Percentiles rank a stretch among this genome's conserved stretches.
phyloP scores from a whole-genome alignment of 2,329 filamentous ascomycete species.

The Fusarium decemcellulare region DNA sequence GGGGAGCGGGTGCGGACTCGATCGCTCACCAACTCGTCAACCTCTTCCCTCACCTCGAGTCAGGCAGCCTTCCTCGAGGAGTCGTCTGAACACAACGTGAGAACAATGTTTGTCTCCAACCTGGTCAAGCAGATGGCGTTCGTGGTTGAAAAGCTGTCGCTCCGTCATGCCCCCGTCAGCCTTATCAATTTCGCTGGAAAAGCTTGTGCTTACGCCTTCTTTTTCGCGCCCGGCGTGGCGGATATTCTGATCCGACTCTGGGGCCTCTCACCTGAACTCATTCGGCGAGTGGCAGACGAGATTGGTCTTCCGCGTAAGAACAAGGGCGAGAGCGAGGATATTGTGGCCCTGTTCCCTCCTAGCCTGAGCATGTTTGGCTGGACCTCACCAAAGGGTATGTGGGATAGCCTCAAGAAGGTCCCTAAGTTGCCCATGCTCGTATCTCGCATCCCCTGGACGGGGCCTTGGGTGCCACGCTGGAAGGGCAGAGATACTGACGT shows the following conservation, averaged over 20 bases:
- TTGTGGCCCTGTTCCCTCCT: constrained; percentile 79
- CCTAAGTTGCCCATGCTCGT: constrained; percentile 77
- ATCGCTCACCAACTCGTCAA: constrained; percentile 65
- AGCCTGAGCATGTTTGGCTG: constrained; percentile 71
- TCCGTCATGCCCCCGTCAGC: constrained; percentile 75
- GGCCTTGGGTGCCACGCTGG: constrained; percentile 89
- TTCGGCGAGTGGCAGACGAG: constrained; percentile 80
- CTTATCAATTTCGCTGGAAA: constrained; percentile 91
- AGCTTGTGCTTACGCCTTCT: constrained; percentile 92
- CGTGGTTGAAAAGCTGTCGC: constrained; percentile 90
- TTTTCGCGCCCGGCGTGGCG: constrained; percentile 89
- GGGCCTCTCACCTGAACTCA: constrained; percentile 76
- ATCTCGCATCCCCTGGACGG: constrained; percentile 85
- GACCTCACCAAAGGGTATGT: constrained; percentile 65
- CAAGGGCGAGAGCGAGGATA: constrained; percentile 72
- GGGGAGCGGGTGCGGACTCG: constrained; percentile 61
- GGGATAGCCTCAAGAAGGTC: constrained; percentile 74
- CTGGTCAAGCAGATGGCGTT: constrained; percentile 87
- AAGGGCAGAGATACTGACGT: constrained; percentile 89
- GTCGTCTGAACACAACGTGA: constrained; percentile 89
- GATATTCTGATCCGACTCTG: constrained; percentile 88
- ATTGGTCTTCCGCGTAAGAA: constrained; percentile 73
- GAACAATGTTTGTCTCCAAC: constrained; percentile 88
- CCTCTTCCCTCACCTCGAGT: constrained; percentile 78
- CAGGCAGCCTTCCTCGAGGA: constrained; percentile 67